Percentiles rank a stretch among this genome's conserved stretches.
Conservation (phyloP, 306 rosid genomes). For the Corylus avellana region DNA sequence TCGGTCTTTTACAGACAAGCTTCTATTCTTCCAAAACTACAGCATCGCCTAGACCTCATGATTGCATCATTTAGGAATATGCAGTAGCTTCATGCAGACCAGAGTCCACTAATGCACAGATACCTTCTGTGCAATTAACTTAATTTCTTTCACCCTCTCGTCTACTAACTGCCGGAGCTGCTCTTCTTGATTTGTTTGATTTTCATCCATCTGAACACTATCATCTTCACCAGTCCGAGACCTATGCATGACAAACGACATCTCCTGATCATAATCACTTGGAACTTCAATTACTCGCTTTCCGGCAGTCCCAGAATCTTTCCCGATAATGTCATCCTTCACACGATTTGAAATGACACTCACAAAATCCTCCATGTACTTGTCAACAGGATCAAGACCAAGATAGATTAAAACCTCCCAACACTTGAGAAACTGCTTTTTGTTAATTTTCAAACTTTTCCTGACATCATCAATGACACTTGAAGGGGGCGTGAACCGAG, state of each 20-base stretch:
- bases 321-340: slow-evolving; percentile 80
- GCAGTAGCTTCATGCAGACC: neutral
- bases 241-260: slow-evolving; percentile 76
- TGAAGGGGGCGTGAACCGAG: slow-evolving; percentile 60
- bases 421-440: slow-evolving; percentile 82
- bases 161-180: slow-evolving; percentile 71
- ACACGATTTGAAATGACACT: slow-evolving; percentile 60
- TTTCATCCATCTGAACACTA: slow-evolving; percentile 57
- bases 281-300: slow-evolving; percentile 69
- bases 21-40: slow-evolving; percentile 7
- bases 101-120: slow-evolving; percentile 23
- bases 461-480: slow-evolving; percentile 57
- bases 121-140: slow-evolving; percentile 69
- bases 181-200: slow-evolving; percentile 64
- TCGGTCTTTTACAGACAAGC: slow-evolving; percentile 21
- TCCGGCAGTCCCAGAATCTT: slow-evolving; percentile 64
- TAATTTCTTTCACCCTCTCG: slow-evolving; percentile 70
- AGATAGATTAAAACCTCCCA: slow-evolving; percentile 90
- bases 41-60: slow-evolving; percentile 1
- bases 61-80: slow-evolving; percentile 4
- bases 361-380: slow-evolving; percentile 65
- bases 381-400: slow-evolving; percentile 59
- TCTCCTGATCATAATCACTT: slow-evolving; percentile 48
- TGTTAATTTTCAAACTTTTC: slow-evolving; percentile 70
- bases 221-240: slow-evolving; percentile 44